Evolutionary conservation across 371 early-diverging fungal genomes (phyloP), one percentile per base, ranked within the genome.

Genomic region (Apophysomyces elegans): DNA sequence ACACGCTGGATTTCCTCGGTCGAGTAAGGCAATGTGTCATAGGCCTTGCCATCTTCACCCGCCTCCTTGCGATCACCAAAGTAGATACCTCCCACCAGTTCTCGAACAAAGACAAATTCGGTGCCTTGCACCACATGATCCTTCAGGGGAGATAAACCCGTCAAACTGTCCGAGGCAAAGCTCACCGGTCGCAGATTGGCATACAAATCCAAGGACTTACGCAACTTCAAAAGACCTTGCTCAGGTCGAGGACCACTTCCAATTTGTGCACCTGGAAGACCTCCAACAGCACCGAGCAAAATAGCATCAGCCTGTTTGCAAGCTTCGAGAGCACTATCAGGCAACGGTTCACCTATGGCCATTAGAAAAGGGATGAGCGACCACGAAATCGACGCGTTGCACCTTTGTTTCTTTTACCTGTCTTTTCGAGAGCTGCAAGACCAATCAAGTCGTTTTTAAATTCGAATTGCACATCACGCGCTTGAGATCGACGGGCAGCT

Each of bases 11-110:
- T 86, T 78, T 98, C 98, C 45, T 84, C 85, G 54, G 82, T 91
- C 11, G 92, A 89, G 83, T 98, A 98, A 70, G 91, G 90, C 76
- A 95, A 90, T 21, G 94, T 95, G 83, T 98, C 99, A 67, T 86
- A 92, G 16, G 94, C 94, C 71, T 86, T 76, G 64, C 96, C 97
- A 71, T 87, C 87, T 38, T 79, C 87, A 70, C 91, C 90, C 69
- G 86, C 92, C 80, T 97, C 97, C 70, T 91, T 78, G 63, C 96
- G 89, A 57, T 92, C 88, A 56, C 99, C 99, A 87, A 97, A 98
- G 86, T 98, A 98, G 72, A 97, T 93, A 58, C 99, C 99, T 67
- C 98, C 96, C 5, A 95, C 93, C 65, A 98, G 85, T 83, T 98
- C 99, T 57, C 99, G 89, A 16, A 98, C 88, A 74, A 97, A 90